Base-by-base conservation (phyloP, 371 early-diverging fungal species). In the Mucor circinelloides region DNA sequence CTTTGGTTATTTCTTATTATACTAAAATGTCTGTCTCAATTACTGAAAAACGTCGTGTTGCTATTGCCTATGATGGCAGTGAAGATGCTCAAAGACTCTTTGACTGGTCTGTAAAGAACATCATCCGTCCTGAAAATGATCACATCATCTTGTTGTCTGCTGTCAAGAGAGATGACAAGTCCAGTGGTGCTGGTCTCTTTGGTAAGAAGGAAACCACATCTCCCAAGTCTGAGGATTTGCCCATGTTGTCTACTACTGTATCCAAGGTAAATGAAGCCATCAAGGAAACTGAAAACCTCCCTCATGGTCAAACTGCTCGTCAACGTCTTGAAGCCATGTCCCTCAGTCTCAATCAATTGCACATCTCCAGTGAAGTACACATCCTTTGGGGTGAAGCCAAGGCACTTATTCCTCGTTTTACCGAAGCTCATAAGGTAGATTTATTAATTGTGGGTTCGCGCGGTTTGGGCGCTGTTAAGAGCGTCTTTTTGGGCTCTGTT, bases 1-100 rank as follows among this genome's bases (percentile, higher is more conserved):
- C 52, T 27, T 60, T 66, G 7, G 28, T 40, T 65, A 31, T 8
- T 30, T 15, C 32, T 17, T 12, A 50, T 34, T 17, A 31, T 7
- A 48, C 5, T 46, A 34, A 36, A 70, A 75, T 78, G 78, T n/a
- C 76, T 63, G 25, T 78, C 21, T 79, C 83, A 42, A 77, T 83
- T 63, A 77, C 73, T 56, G 81, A 83, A 23, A 80, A 79, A 65
- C 79, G 83, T 38, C 77, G 83, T 44, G 68, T 83, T 12, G 83
- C 79, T n/a, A 60, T 83, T 44, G 83, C 83, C 21, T 83, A 83
- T 63, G 83, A 83, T 69, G 81, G 83, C 19, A 76, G 70, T 31
- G 83, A 83, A 36, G 83, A 83, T 72, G 83, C 83, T 21, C 67
- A 57, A 44, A 83, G 79, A 55, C 52, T 83, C 9, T 80, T 83